phyloP scores from a whole-genome alignment of 2,329 filamentous ascomycete genomes.

The Apiospora pterosperma region DNA sequence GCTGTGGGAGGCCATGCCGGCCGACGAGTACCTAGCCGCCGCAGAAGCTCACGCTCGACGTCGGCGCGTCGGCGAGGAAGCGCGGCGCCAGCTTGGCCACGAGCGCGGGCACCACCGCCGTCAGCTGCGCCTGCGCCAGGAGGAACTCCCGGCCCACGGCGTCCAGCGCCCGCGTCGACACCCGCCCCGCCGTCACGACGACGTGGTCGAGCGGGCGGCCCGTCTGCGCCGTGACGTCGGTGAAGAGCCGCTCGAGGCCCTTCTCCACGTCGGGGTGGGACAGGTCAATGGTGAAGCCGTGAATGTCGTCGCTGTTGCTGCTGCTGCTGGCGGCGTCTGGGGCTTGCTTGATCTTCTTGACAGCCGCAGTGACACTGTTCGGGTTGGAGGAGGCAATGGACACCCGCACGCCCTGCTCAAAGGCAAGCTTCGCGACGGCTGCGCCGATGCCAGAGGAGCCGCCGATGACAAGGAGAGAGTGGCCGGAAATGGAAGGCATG shows the following conservation, averaged over 20 bases:
- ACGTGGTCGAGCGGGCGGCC: conserved; percentile 48
- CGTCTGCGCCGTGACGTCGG: conserved; percentile 22
- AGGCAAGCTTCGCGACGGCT: conserved; percentile 53
- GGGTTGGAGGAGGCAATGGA: conserved; percentile 57
- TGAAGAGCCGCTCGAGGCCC: conserved; percentile 44
- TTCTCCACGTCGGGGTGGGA: conserved; percentile 40
- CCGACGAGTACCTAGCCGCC: too few species aligned
- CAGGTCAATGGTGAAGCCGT: conserved; percentile 46
- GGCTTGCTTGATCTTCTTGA: conserved; percentile 41
- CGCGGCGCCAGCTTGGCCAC: too few species aligned
- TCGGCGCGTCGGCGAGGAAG: too few species aligned
- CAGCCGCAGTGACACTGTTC: conserved; percentile 42
- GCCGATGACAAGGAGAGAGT: conserved; percentile 55
- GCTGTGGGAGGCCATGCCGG: too few species aligned
- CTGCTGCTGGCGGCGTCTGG: too few species aligned
- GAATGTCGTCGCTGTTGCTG: conserved; percentile 25
- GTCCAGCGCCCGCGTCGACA: conserved; percentile 33
- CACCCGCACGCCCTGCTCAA: conserved; percentile 53
- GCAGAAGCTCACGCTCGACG: too few species aligned
- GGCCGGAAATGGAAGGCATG: conserved; percentile 21
- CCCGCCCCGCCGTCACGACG: conserved; percentile 53
- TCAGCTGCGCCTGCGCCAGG: too few species aligned
- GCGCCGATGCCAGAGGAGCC: conserved; percentile 63
- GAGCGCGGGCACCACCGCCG: too few species aligned
- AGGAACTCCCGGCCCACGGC: too few species aligned